phyloP scores from a whole-genome alignment of 192 early-diverging fungal species.

The Kappamyces sp. region DNA sequence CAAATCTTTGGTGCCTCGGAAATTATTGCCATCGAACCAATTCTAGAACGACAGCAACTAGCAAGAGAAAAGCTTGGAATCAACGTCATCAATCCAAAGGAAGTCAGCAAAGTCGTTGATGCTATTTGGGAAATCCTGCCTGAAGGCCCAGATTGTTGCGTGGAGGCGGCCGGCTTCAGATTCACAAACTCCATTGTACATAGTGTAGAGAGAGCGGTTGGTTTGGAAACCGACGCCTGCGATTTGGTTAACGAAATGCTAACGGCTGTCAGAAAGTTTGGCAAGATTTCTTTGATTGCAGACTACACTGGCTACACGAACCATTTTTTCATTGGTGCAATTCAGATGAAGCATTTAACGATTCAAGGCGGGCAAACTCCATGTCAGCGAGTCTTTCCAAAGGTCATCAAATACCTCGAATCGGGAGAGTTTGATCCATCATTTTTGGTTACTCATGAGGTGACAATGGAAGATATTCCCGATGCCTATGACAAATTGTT shows the following conservation, averaged over 20 bases:
- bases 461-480: too few relatives aligned
- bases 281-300: conserved; percentile 44
- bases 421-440: too few relatives aligned
- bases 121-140: conserved; percentile 30
- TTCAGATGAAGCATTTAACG: background rate
- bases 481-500: too few relatives aligned
- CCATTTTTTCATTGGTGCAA: background rate
- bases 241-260: conserved; percentile 47
- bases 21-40: conserved; percentile 25
- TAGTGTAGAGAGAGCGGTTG: conserved; percentile 41
- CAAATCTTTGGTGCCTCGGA: conserved; percentile 7
- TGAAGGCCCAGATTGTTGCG: conserved; percentile 42
- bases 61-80: conserved; percentile 15
- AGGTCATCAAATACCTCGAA: too few relatives aligned
- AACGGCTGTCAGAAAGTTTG: conserved; percentile 41
- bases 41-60: conserved; percentile 12
- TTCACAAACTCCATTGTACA: conserved; percentile 45
- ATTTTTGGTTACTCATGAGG: too few relatives aligned
- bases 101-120: conserved; percentile 17
- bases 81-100: conserved; percentile 21
- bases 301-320: conserved; percentile 37
- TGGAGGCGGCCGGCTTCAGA: conserved; percentile 51
- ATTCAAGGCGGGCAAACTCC: background rate
- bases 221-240: conserved; percentile 48
- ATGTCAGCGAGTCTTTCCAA: too few relatives aligned